phyloP scores from a whole-genome alignment of 169 alveolate species.

The Cryptosporidium muris region DNA sequence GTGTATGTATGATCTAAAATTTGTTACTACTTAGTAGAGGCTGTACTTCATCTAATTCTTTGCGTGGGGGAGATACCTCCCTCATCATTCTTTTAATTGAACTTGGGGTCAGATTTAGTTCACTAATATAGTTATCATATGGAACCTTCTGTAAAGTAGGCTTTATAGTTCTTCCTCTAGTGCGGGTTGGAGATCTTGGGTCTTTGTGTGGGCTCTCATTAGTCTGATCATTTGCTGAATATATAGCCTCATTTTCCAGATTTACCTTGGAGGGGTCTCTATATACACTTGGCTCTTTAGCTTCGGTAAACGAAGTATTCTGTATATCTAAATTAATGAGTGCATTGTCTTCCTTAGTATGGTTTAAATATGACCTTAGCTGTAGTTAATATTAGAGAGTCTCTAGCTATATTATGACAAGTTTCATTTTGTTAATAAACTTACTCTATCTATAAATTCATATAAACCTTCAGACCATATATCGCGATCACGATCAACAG shows the following conservation, averaged over 20 bases:
- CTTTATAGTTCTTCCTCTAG: too few species aligned
- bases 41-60: conserved; percentile 1
- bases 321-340: background rate
- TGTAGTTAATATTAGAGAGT: background rate
- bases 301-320: background rate
- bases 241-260: background rate
- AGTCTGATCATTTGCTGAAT: background rate
- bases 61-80: conserved; percentile 42
- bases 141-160: too few species aligned
- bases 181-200: background rate
- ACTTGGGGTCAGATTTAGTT: background rate
- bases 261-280: background rate
- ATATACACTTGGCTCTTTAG: conserved; percentile 1
- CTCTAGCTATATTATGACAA: background rate
- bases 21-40: background rate
- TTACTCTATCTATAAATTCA: conserved; percentile 80
- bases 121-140: too few species aligned
- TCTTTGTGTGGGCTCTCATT: conserved; percentile 6
- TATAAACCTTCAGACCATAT: conserved; percentile 84
- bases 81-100: conserved; percentile 47
- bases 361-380: conserved; percentile 61
- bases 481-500: conserved; percentile 81
- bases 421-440: conserved; percentile 13
- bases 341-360: conserved; percentile 37
- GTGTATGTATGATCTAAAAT: background rate